Evolutionary conservation across 1,139 yeast species (phyloP).

Genomic region (Taphrina pruni): DNA sequence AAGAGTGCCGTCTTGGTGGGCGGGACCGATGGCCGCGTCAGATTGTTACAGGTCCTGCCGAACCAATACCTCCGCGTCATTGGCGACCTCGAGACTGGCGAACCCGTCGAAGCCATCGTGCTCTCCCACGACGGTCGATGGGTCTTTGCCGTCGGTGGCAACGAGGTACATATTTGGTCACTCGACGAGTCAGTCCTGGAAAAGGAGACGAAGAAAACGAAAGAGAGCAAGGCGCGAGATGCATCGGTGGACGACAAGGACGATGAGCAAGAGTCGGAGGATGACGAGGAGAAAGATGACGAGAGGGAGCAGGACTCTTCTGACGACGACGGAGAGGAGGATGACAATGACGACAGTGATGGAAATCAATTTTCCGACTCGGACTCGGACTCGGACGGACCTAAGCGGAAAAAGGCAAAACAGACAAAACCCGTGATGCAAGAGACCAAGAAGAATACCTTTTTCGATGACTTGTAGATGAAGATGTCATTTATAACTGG

Average conservation of each 20-base stretch:
- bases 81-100: constrained; percentile 29
- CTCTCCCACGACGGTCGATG: constrained; percentile 8
- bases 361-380: constrained; percentile 18
- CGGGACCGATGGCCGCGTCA: constrained; percentile 33
- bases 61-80: constrained; percentile 18
- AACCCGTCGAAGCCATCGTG: constrained; percentile 31
- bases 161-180: constrained; percentile 15
- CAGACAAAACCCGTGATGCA: constrained; percentile 11
- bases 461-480: constrained; percentile 31
- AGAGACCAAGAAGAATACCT: constrained; percentile 18
- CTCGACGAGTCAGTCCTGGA: constrained; percentile 1
- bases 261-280: neutral
- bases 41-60: constrained; percentile 28
- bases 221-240: neutral
- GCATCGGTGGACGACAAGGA: neutral
- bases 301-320: neutral
- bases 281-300: neutral
- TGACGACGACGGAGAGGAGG: neutral
- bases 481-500: too few species aligned
- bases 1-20: constrained; percentile 23
- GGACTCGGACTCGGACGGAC: constrained; percentile 24
- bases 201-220: neutral
- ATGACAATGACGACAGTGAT: neutral
- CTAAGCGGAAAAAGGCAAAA: constrained; percentile 18
- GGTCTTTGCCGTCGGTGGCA: constrained; percentile 33